Base-by-base conservation (phyloP, 768 basidiomycete species). In the Pisolithus orientalis region DNA sequence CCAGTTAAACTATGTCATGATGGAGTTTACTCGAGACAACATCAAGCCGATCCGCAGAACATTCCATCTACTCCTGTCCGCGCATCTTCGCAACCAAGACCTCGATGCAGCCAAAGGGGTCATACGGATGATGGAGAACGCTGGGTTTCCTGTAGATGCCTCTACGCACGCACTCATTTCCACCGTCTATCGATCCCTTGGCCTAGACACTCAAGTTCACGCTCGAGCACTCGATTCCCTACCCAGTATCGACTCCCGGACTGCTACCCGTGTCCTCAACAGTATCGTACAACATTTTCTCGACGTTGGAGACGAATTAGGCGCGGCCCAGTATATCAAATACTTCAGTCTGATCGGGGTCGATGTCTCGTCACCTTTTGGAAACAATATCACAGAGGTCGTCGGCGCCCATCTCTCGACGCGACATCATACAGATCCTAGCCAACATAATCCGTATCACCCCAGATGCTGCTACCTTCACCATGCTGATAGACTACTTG, bases 61-160 rank as follows among this genome's bases (percentile, higher is more conserved):
- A 4, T 90, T 77, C 62, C 85, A 89, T 59, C 72, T 85, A 14
- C 72, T 90, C 38, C 68, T 90, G 11, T 75, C 80, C 10, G 85
- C 82, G 29, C 77, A 84, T 63, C 71, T 91, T 51, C 83, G 79
- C 60, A 90, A 90, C 63, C 72, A 76, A 65, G 76, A 89, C 62
- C 64, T 90, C 43, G 58, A 64, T 51, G 73, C 74, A 39, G 85
- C 85, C 45, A 79, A 76, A 65, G 63, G 66, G 28, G 74, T 67
- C 57, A 66, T 90, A n/a, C 68, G 66, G 10, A 54, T 56, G 21
- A 91, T 92, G 89, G 66, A 72, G 56, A 60, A 71, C 25, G 73
- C 79, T 6, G 83, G 83, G 1, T 73, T 79, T 58, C 72, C 73
- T 11, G 65, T 78, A 56, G 77, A 85, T 57, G 65, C 75, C 5